These are phyloP conservation scores for Scedosporium dehoogii DNA, from an alignment of 2,329 filamentous ascomycete species.

Conservation along the genomic window DNA sequence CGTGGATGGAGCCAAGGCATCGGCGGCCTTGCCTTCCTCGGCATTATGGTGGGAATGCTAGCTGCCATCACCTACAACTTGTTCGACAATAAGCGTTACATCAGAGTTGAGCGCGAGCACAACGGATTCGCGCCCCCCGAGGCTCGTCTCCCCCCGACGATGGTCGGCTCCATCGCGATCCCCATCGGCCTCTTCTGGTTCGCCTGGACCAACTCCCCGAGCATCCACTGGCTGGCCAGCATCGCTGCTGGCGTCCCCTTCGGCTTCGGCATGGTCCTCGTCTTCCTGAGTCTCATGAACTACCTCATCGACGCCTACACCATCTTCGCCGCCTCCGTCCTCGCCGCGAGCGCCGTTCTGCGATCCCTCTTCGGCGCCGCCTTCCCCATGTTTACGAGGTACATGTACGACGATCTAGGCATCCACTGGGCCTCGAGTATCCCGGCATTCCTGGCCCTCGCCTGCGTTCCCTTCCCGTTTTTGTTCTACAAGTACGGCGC, in stretches of 20 bases:
- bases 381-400: constrained; percentile 49
- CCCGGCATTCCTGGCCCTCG: constrained; percentile 34
- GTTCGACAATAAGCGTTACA: constrained; percentile 41
- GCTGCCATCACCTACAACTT: constrained; percentile 26
- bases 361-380: constrained; percentile 52
- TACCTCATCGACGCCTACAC: constrained; percentile 54
- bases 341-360: constrained; percentile 54
- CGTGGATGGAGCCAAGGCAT: constrained; percentile 23
- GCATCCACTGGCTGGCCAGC: constrained; percentile 47
- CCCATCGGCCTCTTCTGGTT: constrained; percentile 49
- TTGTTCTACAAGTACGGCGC: constrained; percentile 34
- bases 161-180: constrained; percentile 38
- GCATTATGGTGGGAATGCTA: constrained; percentile 35
- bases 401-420: constrained; percentile 31
- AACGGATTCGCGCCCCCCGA: constrained; percentile 29
- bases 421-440: constrained; percentile 42
- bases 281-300: constrained; percentile 15
- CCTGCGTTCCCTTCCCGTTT: constrained; percentile 33
- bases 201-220: constrained; percentile 42
- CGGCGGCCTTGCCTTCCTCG: constrained; percentile 37
- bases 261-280: constrained; percentile 32
- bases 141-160: constrained; percentile 38
- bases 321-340: constrained; percentile 35
- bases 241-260: constrained; percentile 40
- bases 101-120: constrained; percentile 17